A percentile compares a stretch with the other conserved stretches of the same genome.
Conservation (phyloP, 768 basidiomycete species). For the button mushroom (Agaricus bisporus) region DNA sequence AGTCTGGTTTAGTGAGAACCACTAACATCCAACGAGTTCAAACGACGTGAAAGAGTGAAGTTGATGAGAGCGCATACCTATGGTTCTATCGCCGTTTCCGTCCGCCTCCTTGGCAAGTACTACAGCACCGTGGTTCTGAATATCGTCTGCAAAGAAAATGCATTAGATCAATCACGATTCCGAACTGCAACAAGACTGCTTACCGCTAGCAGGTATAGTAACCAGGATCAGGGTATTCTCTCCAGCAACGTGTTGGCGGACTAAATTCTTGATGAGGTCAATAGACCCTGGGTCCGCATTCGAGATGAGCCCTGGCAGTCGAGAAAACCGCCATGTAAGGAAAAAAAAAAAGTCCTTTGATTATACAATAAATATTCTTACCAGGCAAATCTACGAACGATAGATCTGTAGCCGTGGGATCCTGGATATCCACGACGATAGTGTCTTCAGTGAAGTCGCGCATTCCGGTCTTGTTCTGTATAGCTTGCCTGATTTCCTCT, state of each 20-base stretch:
- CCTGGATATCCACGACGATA: slow-evolving; percentile 38
- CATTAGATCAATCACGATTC: not conserved
- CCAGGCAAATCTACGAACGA: slow-evolving; percentile 53
- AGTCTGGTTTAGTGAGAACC: slow-evolving; percentile 68
- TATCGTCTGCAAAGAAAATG: slow-evolving; percentile 43
- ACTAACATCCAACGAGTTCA: slow-evolving; percentile 28
- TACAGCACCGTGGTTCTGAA: slow-evolving; percentile 58
- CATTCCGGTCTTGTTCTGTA: not conserved
- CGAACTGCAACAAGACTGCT: not conserved
- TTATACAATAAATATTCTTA: slow-evolving; percentile 16
- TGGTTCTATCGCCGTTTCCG: slow-evolving; percentile 49
- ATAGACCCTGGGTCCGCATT: slow-evolving; percentile 36
- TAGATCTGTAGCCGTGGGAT: slow-evolving; percentile 40
- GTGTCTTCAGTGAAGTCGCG: slow-evolving; percentile 42
- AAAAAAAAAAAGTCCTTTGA: slow-evolving; percentile 12
- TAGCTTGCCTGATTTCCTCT: slow-evolving; percentile 8
- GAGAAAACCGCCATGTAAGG: not conserved
- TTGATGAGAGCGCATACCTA: slow-evolving; percentile 31
- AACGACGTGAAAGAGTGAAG: not conserved
- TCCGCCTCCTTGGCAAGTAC: slow-evolving; percentile 48
- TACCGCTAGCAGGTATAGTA: slow-evolving; percentile 61
- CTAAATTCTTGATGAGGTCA: slow-evolving; percentile 41
- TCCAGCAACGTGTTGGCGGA: slow-evolving; percentile 37
- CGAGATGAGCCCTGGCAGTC: slow-evolving; percentile 49
- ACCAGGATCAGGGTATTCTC: slow-evolving; percentile 58